Percentiles rank a stretch among this genome's conserved stretches.
Conservation (phyloP, 352 stramenopile genomes). For the Elongisporangium anandrum region DNA sequence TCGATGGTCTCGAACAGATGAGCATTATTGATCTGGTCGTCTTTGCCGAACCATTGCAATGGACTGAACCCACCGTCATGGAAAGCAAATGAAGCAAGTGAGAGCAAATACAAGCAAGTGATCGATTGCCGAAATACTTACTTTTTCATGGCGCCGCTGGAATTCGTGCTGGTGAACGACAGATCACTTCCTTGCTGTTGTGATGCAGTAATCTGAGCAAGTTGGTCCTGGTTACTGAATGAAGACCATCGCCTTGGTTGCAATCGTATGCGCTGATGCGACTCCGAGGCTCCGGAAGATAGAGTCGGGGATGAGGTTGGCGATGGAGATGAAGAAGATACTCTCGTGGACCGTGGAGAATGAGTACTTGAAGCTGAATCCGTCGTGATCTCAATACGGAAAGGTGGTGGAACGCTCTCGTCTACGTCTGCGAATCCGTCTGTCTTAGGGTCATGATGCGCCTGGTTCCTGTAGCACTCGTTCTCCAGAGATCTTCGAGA, state of each 20-base stretch:
- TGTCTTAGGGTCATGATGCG: slow-evolving; percentile 68
- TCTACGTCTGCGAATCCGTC: slow-evolving; percentile 80
- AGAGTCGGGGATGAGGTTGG: neutral
- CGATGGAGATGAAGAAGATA: slow-evolving; percentile 8
- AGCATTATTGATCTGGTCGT: slow-evolving; percentile 55
- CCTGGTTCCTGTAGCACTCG: slow-evolving; percentile 42
- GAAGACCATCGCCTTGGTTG: slow-evolving; percentile 29
- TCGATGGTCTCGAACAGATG: slow-evolving; percentile 51
- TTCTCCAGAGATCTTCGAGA: slow-evolving; percentile 42
- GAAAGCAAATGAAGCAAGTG: too few relatives aligned
- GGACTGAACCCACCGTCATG: slow-evolving; percentile 15
- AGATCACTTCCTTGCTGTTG: slow-evolving; percentile 1
- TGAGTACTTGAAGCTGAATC: slow-evolving; percentile 14
- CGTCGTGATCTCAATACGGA: slow-evolving; percentile 76
- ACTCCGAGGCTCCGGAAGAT: neutral
- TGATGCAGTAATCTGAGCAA: slow-evolving; percentile 1
- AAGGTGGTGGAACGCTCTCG: slow-evolving; percentile 74
- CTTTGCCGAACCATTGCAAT: slow-evolving; percentile 46
- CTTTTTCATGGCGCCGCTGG: slow-evolving; percentile 1
- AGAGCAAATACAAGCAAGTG: too few relatives aligned
- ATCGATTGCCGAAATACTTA: too few relatives aligned
- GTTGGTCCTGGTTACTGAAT: slow-evolving; percentile 39
- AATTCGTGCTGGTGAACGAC: slow-evolving; percentile 1
- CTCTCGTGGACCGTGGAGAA: neutral
- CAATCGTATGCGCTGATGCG: slow-evolving; percentile 11